Base-by-base conservation (phyloP, 192 early-diverging fungal species). In the Entophlyctis helioformis region DNA sequence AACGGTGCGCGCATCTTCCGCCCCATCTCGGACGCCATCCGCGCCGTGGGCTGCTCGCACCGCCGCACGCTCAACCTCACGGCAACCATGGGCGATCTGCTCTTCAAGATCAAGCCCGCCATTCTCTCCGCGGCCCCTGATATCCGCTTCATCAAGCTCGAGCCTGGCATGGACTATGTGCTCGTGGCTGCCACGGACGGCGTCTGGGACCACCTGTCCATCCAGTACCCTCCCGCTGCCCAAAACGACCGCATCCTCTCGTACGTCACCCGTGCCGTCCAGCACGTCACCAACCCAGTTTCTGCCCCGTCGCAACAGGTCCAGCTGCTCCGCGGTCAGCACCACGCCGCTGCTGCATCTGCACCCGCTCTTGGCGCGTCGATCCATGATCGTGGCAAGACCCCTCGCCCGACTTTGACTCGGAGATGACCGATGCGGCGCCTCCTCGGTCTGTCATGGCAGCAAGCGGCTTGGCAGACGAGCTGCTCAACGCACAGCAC, bases 61-160 rank as follows among this genome's bases (percentile, higher is more conserved):
- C 39, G 58, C 10, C 57, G 76, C 31, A 78, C 76, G 2, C 55
- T 78, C 26, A 78, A 78, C 59, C 56, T 78, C 39, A 62, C 72
- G 16, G 69, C 64, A 0, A 78, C 76, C 15, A 78, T 78, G 74
- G 76, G 76, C 34, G 76, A 78, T 40, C 37, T 78, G 24, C 41
- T 78, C 10, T 78, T 76, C 57, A 78, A 78, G 44, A 63, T 78
- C 35, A 66, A 73, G 34, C 76, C 76, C 5, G 63, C 72, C 3
- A 63, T 78, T 1, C 47, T 78, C 33, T 54, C 40, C 10, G 56
- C 59, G 31, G 29, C 57, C 1, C 76, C 76, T 4, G 76, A 78
- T 43, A 59, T 78, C 0, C 37, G 34, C 19, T 77, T 78, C 44
- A 50, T 74, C 4, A 34, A 45, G 24, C 35, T 78, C 10, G 57